phyloP scores from a whole-genome alignment of 1,284 basidiomycete species.

The Ceraceosorus bombacis region DNA sequence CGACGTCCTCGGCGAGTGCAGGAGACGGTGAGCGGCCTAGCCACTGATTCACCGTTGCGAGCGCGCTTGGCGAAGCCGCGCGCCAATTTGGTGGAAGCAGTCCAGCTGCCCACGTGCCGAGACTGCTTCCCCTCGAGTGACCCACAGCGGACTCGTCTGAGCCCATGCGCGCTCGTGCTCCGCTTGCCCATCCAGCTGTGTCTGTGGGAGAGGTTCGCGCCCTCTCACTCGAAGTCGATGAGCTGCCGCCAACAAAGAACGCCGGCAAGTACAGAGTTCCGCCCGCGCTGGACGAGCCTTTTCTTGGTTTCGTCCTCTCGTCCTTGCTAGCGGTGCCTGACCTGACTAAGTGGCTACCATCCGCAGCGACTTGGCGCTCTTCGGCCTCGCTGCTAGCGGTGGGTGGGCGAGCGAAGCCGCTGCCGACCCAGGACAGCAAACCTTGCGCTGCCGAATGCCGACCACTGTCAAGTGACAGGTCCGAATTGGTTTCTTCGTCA shows the following conservation, averaged over 20 bases:
- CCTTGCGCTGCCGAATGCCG: not conserved
- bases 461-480: constrained; percentile 1
- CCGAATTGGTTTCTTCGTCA: constrained; percentile 5
- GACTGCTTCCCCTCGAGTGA: not conserved
- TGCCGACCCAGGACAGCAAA: constrained; percentile 27
- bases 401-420: constrained; percentile 17
- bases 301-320: constrained; percentile 6
- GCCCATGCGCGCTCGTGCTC: not conserved
- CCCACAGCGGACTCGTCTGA: not conserved
- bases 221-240: constrained; percentile 2
- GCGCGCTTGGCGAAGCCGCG: not conserved
- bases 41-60: no score
- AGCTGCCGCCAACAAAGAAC: constrained; percentile 27
- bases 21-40: no score
- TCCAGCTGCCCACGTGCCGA: not conserved
- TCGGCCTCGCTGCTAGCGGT: constrained; percentile 21
- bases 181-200: not conserved
- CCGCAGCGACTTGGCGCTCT: constrained; percentile 17
- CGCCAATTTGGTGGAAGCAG: not conserved
- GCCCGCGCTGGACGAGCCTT: constrained; percentile 9
- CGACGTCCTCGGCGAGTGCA: no score
- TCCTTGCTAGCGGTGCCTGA: constrained; percentile 14
- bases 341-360: not conserved
- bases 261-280: constrained; percentile 30
- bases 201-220: not conserved